Base-by-base conservation (phyloP, 148 eudicot species). In the Rheum nobile region DNA sequence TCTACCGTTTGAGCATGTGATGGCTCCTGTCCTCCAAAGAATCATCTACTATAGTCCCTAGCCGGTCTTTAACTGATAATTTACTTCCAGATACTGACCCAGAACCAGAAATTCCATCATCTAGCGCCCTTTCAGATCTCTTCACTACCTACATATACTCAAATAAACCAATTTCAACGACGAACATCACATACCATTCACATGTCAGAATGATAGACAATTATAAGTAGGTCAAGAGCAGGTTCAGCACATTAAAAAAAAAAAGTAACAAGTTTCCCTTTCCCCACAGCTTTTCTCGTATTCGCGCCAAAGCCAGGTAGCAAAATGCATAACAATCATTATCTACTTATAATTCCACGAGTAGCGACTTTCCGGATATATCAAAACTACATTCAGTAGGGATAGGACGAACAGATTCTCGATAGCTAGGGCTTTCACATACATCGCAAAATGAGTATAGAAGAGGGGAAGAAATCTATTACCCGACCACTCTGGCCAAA, bases 401-500 rank as follows among this genome's bases (percentile, higher is more conserved):
- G n/a, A 29, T 11, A 59, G 28, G 67, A 59, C 67, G 34, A 59
- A 28, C 34, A 59, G 26, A 26, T 21, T 6, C 57, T n/a, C 7
- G 57, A 50, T 5, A 50, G 6, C 1, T n/a, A 50, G 57, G 57
- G 57, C 7, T 5, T 50, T 22, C 24, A n/a, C 57, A 50, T 50
- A 21, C 57, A 14, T 50, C 57, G 57, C 24, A 74, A 47, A 59
- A 59, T n/a, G 57, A 50, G 57, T 26, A 24, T 1, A 59, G 29
- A 59, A 26, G 28, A 59, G 14, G 34, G 71, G 28, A 31, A 41
- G 43, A 12, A 26, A 28, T 12, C 8, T 24, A 12, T 59, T 79
- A 87, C 97, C 95, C 87, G 95, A 80, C 92, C 89, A 71, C 71
- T 74, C 29, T 84, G 85, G 8, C 91, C 92, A 39, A 92, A 75